Base-by-base conservation (phyloP, 805 yeast species). In the Candida golubevii region DNA sequence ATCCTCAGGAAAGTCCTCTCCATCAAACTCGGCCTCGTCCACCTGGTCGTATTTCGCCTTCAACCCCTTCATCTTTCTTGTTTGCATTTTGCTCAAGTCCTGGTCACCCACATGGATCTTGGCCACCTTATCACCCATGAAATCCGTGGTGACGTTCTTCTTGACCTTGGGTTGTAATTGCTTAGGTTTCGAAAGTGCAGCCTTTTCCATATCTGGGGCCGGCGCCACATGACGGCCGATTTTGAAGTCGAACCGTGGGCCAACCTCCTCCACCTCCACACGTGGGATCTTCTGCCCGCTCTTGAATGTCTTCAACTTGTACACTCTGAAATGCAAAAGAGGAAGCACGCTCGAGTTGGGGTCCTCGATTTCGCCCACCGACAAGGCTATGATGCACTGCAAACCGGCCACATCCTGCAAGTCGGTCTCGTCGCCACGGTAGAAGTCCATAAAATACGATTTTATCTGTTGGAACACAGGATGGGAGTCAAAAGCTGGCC, bases 11-110 rank as follows among this genome's bases (percentile, higher is more conserved):
- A 72, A 81, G 42, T 71, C 78, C 35, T 72, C 80, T 38, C 72
- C 80, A 41, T 75, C 83, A 35, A 78, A 80, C 48, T 51, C 57
- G 26, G 71, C 78, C 27, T 67, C 75, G 36, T 64, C 70, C 14
- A 65, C 69, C 67, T 88, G 96, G 63, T 90, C 97, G 57, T 77
- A 90, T 63, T 78, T 80, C 44, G 86, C 76, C 72, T 93, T 93
- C 61, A 93, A 76, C 65, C 99, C 99, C 77, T 93, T 93, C 97
- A 93, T 88, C 81, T 93, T 93, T 71, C 99, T 82, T 6, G 99
- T 91, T 71, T 93, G 99, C 63, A 93, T 67, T 65, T 83, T 83
- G 61, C 79, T 75, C 65, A 93, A 74, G 65, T 93, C 98, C 74
- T 93, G 99, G 65, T 83, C 83, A 69, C 97, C 97, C 67, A 93